These are phyloP conservation scores for Saprolegnia parasitica DNA, from an alignment of 352 stramenopile species.

Conservation along the genomic window DNA sequence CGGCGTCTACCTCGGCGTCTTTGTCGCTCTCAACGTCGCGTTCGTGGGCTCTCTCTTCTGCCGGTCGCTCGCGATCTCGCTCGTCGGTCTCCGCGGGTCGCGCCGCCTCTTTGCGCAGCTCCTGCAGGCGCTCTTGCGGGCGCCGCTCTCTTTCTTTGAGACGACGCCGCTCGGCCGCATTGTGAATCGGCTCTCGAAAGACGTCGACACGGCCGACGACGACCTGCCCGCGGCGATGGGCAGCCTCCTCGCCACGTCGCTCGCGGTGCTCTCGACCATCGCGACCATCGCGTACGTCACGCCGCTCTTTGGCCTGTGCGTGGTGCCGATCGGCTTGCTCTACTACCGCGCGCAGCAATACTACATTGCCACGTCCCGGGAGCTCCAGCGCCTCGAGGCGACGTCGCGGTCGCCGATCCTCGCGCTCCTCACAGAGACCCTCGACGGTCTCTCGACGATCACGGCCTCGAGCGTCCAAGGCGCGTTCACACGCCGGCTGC, in stretches of 20 bases:
- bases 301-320: constrained; percentile 45
- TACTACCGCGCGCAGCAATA: constrained; percentile 82
- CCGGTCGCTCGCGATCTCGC: constrained; percentile 54
- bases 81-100: constrained; percentile 50
- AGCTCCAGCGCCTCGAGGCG: constrained; percentile 87
- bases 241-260: constrained; percentile 35
- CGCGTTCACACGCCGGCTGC: constrained; percentile 13
- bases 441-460: constrained; percentile 90
- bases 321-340: constrained; percentile 53
- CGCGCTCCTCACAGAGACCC: constrained; percentile 75
- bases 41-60: constrained; percentile 63
- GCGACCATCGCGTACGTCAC: constrained; percentile 53
- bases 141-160: constrained; percentile 89
- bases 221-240: constrained; percentile 45
- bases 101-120: constrained; percentile 57
- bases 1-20: constrained; percentile 75
- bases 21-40: constrained; percentile 59
- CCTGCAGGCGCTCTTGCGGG: constrained; percentile 52
- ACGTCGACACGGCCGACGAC: constrained; percentile 89
- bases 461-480: constrained; percentile 42
- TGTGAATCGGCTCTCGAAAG: constrained; percentile 89
- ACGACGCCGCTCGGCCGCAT: constrained; percentile 90
- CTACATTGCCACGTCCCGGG: constrained; percentile 53
- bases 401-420: constrained; percentile 83
- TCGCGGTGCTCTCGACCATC: constrained; percentile 62